Conservation (phyloP, 192 early-diverging fungal species). For the Linnemannia zychae region DNA sequence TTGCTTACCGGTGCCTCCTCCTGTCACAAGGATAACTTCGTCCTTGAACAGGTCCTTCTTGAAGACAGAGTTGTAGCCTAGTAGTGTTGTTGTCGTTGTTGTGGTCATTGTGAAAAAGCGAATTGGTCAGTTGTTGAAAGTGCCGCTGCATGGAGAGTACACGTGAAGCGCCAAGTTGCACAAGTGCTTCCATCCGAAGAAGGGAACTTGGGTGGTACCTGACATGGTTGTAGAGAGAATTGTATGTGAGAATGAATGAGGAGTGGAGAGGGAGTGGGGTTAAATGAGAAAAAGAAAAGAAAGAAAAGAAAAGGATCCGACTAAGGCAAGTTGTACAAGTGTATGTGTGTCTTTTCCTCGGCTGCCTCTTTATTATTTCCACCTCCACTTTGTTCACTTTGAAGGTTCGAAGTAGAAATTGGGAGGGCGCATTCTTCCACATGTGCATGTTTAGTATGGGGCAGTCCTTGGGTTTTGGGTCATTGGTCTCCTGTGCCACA, state of each 20-base stretch:
- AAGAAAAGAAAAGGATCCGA: not conserved
- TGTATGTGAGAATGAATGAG: not conserved
- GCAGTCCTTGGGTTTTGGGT: not conserved
- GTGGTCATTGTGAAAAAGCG: not conserved
- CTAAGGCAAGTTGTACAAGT: not conserved
- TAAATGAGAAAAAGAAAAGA: not conserved
- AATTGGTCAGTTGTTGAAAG: not conserved
- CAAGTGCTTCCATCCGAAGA: not conserved
- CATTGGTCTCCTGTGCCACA: too few relatives aligned
- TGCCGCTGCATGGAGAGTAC: not conserved
- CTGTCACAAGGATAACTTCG: slow-evolving; percentile 64
- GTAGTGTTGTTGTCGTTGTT: not conserved
- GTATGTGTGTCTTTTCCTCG: not conserved
- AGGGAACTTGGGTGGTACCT: not conserved
- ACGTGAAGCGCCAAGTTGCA: not conserved
- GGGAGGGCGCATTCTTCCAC: not conserved
- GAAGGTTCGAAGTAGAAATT: not conserved
- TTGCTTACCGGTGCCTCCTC: slow-evolving; percentile 62
- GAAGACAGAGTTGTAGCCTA: slow-evolving; percentile 57
- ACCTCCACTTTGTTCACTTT: slow-evolving; percentile 8
- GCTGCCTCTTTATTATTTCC: not conserved
- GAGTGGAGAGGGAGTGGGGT: not conserved
- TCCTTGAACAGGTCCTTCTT: slow-evolving; percentile 57
- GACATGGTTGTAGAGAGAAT: not conserved
- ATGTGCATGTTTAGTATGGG: not conserved